Evolutionary conservation across 78 protist genomes (phyloP), one percentile per base, ranked within the genome.

Genomic region (Chrysochromulina tobinii): DNA sequence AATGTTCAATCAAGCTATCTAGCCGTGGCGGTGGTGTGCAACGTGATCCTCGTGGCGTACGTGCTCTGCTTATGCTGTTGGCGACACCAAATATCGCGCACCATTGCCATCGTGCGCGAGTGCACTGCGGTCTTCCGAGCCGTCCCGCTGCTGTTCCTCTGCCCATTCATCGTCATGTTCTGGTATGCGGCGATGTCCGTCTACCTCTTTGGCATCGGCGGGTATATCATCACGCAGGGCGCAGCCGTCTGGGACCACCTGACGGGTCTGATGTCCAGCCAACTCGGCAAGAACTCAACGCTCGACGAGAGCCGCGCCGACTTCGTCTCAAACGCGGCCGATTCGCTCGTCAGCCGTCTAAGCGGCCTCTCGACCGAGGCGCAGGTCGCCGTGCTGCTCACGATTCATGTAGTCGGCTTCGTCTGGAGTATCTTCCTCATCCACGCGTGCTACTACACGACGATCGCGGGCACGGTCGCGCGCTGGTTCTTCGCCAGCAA

Each of bases 381-480:
- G 64, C 64, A 59, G 64, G 64, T 59, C 64, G 64, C 12, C 64
- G 5, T 1, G 58, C 54, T 3, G 58, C 2, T 53, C 84, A 21
- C 93, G 64, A 94, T 94, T 55, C 96, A 97, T 87, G 75, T 96
- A 64, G 94, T 97, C 77, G 98, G 98, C 53, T 73, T 94, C n/a
- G 84, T 97, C 25, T 97, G 98, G 98, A 92, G 95, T 0, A 51
- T 79, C 38, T 85, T 92, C 18, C 92, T 95, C 90, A 18, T 97
- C n/a, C 50, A 69, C 21, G 97, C 98, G 23, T 53, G 93, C 25
- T 84, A 88, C 73, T 88, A 92, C 59, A 25, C 67, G 20, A 89
- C 95, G 20, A 64, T 96, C 25, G 97, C 97, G 21, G 96, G 94
- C 48, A 91, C 96, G n/a, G 88, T 96, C n/a, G 67, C 95, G 27